Conservation (phyloP, 1,284 basidiomycete genomes). For the Pulchroboletus neoregius region DNA sequence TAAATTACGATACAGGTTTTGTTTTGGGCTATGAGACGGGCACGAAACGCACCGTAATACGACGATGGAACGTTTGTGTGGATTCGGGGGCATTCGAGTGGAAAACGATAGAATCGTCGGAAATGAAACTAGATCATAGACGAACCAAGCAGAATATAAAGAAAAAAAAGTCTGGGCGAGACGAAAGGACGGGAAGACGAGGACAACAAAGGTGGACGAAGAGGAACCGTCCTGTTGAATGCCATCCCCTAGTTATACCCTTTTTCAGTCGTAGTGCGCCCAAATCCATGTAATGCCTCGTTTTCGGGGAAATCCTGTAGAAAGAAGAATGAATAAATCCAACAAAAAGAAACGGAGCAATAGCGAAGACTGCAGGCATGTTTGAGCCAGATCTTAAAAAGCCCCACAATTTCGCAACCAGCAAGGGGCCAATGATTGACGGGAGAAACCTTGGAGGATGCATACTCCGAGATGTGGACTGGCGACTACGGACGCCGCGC, state of each 20-base stretch:
- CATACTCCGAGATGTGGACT: slow-evolving; percentile 3
- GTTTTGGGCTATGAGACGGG: slow-evolving; percentile 12
- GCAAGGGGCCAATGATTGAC: not conserved
- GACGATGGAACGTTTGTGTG: slow-evolving; percentile 6
- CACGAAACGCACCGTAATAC: slow-evolving; percentile 20
- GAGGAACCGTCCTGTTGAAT: not conserved
- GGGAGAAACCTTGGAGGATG: not conserved
- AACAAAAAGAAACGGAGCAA: slow-evolving; percentile 25
- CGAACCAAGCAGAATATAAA: slow-evolving; percentile 23
- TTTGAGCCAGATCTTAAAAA: slow-evolving; percentile 3
- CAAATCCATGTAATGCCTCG: slow-evolving; percentile 18
- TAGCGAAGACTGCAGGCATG: slow-evolving; percentile 18
- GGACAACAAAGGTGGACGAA: slow-evolving; percentile 2
- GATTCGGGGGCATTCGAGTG: slow-evolving; percentile 1
- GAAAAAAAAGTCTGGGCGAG: slow-evolving; percentile 2
- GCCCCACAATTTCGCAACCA: slow-evolving; percentile 5
- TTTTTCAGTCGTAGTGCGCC: slow-evolving; percentile 13
- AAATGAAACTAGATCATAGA: slow-evolving; percentile 11
- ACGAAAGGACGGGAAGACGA: slow-evolving; percentile 2
- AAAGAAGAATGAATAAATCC: slow-evolving; percentile 50
- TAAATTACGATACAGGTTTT: slow-evolving; percentile 33
- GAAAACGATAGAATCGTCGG: not conserved
- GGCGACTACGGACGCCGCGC: not conserved
- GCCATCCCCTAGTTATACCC: slow-evolving; percentile 12
- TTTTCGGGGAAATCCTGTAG: slow-evolving; percentile 38